Evolutionary conservation across 1,284 basidiomycete species (phyloP).

Genomic region (Fomitopsis palustris): DNA sequence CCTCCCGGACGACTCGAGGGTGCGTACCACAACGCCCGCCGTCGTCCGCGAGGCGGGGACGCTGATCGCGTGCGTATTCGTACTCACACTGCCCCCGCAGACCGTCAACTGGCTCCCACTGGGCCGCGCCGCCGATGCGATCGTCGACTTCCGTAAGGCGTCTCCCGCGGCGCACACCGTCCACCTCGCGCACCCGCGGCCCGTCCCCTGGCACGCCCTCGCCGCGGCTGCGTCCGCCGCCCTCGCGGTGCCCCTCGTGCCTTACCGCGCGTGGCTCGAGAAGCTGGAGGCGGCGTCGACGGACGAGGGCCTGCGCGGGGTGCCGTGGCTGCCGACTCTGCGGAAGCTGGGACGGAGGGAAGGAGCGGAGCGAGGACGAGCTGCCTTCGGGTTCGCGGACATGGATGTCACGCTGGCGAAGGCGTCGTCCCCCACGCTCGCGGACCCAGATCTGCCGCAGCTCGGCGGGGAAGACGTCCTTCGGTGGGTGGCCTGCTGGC

Average conservation of each 20-base stretch:
- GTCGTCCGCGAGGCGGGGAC: conserved; percentile 13
- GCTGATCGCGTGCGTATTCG: not conserved
- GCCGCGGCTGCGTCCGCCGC: conserved; percentile 14
- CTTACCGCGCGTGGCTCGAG: conserved; percentile 20
- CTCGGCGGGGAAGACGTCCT: conserved; percentile 3
- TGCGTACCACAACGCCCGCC: conserved; percentile 22
- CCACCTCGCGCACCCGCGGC: conserved; percentile 28
- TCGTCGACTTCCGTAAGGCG: conserved; percentile 23
- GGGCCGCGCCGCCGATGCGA: conserved; percentile 19
- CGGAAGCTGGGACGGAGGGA: not conserved
- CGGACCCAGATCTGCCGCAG: conserved; percentile 1
- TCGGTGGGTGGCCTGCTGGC: conserved; percentile 4
- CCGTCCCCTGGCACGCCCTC: conserved; percentile 19
- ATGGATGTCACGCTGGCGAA: not conserved
- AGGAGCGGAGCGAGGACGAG: not conserved
- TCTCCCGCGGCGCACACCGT: conserved; percentile 15
- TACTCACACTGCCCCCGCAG: not conserved
- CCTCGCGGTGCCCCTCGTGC: conserved; percentile 20
- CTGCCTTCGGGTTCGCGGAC: not conserved
- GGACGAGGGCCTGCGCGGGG: not conserved
- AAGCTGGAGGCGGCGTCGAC: conserved; percentile 9
- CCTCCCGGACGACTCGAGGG: conserved; percentile 23
- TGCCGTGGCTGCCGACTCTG: conserved; percentile 1
- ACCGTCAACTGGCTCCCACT: conserved; percentile 25
- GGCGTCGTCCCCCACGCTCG: conserved; percentile 5